Evolutionary conservation across 2,329 filamentous ascomycete genomes (phyloP).

Genomic region (Fusarium brachygibbosum): DNA sequence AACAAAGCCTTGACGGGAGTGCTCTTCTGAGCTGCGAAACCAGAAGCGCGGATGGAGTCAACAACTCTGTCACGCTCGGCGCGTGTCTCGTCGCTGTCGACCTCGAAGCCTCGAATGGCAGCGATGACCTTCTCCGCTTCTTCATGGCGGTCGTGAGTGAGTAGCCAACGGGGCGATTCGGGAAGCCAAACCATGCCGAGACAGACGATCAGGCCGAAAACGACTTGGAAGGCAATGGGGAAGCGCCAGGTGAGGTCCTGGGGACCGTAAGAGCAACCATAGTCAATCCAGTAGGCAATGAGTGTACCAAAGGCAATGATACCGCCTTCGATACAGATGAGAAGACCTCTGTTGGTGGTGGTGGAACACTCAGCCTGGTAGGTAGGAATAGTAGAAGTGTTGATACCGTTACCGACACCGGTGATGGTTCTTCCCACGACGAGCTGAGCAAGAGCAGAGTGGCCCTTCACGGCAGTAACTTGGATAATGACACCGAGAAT

Average conservation of each 20-base stretch:
- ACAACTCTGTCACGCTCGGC: constrained; percentile 68
- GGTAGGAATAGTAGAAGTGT: constrained; percentile 66
- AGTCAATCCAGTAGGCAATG: constrained; percentile 61
- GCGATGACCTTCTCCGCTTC: constrained; percentile 54
- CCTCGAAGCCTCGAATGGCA: constrained; percentile 54
- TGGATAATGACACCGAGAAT: constrained; percentile 72
- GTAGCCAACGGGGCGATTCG: constrained; percentile 61
- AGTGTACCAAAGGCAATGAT: constrained; percentile 59
- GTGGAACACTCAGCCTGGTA: constrained; percentile 69
- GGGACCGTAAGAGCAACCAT: constrained; percentile 59
- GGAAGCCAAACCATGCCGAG: constrained; percentile 61
- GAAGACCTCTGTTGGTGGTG: constrained; percentile 65
- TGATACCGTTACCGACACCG: constrained; percentile 64
- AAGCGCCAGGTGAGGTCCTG: constrained; percentile 67
- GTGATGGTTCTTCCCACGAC: constrained; percentile 66
- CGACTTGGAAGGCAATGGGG: constrained; percentile 60
- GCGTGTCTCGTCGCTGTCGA: constrained; percentile 69
- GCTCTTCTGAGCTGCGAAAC: constrained; percentile 59
- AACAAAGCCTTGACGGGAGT: constrained; percentile 67
- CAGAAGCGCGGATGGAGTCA: constrained; percentile 65
- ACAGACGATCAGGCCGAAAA: constrained; percentile 60
- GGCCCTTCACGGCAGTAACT: constrained; percentile 57
- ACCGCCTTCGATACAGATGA: constrained; percentile 65
- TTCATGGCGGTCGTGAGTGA: constrained; percentile 63
- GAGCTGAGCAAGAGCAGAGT: constrained; percentile 60